Conservation (phyloP, 768 basidiomycete genomes). For the Naganishia vaughanmartiniae region DNA sequence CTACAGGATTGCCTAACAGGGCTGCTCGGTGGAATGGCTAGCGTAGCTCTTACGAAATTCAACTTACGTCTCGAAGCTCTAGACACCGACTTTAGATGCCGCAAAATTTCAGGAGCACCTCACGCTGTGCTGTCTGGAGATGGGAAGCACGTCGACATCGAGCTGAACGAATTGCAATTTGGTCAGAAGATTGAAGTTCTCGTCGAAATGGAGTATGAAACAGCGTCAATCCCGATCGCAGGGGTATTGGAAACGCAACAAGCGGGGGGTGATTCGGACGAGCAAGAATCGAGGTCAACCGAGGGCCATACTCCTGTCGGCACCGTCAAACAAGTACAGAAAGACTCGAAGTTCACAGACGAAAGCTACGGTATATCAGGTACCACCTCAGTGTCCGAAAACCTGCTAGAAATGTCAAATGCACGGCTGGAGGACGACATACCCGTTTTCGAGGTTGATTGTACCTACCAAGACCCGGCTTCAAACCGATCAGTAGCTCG, state of each 20-base stretch:
- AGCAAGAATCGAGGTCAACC: constrained; percentile 1
- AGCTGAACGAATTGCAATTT: constrained; percentile 86
- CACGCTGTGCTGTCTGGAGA: constrained; percentile 82
- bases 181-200: constrained; percentile 98
- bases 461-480: constrained; percentile 87
- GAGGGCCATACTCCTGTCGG: constrained; percentile 13
- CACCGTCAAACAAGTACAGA: constrained; percentile 42
- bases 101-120: constrained; percentile 89
- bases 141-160: constrained; percentile 91
- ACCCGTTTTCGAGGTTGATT: constrained; percentile 92
- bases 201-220: constrained; percentile 85
- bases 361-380: constrained; percentile 13
- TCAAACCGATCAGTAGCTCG: constrained; percentile 79
- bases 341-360: constrained; percentile 61
- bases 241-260: neutral
- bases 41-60: constrained; percentile 86
- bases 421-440: constrained; percentile 96
- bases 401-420: constrained; percentile 73
- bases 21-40: constrained; percentile 94
- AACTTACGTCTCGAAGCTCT: constrained; percentile 92
- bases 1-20: constrained; percentile 88
- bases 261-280: constrained; percentile 29
- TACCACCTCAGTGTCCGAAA: constrained; percentile 17
- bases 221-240: neutral
- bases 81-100: constrained; percentile 84